Conservation (phyloP, 805 yeast species). For the Maudiozyma turicensis region DNA sequence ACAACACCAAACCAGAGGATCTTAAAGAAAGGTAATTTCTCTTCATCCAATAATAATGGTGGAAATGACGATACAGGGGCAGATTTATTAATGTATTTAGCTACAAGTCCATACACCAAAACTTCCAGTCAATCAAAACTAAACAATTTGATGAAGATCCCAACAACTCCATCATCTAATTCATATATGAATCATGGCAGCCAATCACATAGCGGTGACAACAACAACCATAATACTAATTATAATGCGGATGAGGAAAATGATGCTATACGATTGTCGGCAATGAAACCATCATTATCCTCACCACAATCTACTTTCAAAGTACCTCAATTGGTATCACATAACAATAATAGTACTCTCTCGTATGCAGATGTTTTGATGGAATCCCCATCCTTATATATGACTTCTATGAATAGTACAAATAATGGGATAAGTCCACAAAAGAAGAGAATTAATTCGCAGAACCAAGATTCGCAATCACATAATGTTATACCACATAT, state of each 20-base stretch:
- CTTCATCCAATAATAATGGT: conserved; percentile 4
- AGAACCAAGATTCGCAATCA: not conserved
- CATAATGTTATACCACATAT: not conserved
- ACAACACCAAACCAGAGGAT: conserved; percentile 9
- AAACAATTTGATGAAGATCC: conserved; percentile 7
- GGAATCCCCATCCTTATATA: conserved; percentile 22
- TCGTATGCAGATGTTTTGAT: conserved; percentile 14
- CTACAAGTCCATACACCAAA: conserved; percentile 27
- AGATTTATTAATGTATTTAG: conserved; percentile 29
- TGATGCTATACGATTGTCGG: conserved; percentile 21
- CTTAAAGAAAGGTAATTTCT: not conserved
- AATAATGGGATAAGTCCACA: conserved; percentile 11
- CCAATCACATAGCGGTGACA: not conserved
- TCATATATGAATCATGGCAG: not conserved
- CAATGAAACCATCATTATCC: conserved; percentile 21
- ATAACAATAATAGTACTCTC: conserved; percentile 1
- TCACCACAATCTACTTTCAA: conserved; percentile 27
- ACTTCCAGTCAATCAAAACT: not conserved
- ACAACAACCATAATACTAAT: not conserved
- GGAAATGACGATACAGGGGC: conserved; percentile 26
- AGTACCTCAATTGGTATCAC: conserved; percentile 10
- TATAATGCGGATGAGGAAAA: conserved; percentile 2
- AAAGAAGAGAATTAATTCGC: conserved; percentile 6
- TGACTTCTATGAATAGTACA: conserved; percentile 1
- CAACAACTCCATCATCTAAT: conserved; percentile 21